phyloP scores from a whole-genome alignment of 2,329 filamentous ascomycete species.

The Alternaria triticimaculans region DNA sequence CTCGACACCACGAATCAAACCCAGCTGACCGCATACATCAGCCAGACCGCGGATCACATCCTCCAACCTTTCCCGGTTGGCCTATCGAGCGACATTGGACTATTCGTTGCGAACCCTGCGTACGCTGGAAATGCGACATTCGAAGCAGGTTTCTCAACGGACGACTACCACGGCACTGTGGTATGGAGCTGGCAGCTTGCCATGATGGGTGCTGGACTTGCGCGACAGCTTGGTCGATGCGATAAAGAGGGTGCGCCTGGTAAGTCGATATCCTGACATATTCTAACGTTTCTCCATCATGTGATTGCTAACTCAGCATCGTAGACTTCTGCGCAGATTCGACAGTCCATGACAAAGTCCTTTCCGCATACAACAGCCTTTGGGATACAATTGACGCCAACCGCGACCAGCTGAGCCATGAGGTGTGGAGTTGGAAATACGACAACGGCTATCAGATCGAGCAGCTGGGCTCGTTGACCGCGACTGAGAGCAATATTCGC shows the following conservation, averaged over 20 bases:
- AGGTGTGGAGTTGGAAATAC: slow-evolving; percentile 70
- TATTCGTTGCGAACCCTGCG: slow-evolving; percentile 68
- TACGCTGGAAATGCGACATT: slow-evolving; percentile 55
- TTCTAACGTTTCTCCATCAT: not conserved
- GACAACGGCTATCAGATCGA: slow-evolving; percentile 57
- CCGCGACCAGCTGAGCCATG: slow-evolving; percentile 57
- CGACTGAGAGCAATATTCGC: slow-evolving; percentile 60
- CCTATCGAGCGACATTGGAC: slow-evolving; percentile 61
- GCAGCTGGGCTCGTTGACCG: slow-evolving; percentile 60
- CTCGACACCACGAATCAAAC: slow-evolving; percentile 65
- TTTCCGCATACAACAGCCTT: slow-evolving; percentile 62
- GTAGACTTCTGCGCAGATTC: slow-evolving; percentile 58
- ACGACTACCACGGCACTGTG: slow-evolving; percentile 68
- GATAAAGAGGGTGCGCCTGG: slow-evolving; percentile 21
- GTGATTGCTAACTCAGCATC: slow-evolving; percentile 33
- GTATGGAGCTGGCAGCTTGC: slow-evolving; percentile 70
- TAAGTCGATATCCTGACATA: not conserved
- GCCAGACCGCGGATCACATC: slow-evolving; percentile 64
- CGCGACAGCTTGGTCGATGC: slow-evolving; percentile 64
- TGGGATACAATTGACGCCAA: slow-evolving; percentile 69
- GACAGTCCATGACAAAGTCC: slow-evolving; percentile 54
- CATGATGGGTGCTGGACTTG: slow-evolving; percentile 68
- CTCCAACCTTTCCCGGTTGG: slow-evolving; percentile 65
- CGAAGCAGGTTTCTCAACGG: slow-evolving; percentile 61
- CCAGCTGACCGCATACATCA: slow-evolving; percentile 64